Base-by-base conservation (phyloP, 169 alveolate genomes). In the Condylostoma magnum region DNA sequence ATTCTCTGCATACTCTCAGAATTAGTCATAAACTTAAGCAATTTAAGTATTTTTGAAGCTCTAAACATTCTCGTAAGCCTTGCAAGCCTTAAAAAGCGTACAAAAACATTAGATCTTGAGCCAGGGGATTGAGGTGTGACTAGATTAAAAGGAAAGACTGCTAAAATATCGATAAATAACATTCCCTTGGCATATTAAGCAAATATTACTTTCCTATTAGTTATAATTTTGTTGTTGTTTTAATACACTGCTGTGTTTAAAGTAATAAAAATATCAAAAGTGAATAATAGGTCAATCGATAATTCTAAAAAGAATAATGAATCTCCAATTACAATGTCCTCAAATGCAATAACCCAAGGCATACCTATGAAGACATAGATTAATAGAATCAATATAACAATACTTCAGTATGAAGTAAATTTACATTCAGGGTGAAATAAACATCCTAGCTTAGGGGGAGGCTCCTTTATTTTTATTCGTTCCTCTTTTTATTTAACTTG, bases 31-130 rank as follows among this genome's bases (percentile, higher is more conserved):
- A 22, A 65, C 54, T 52, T 66, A 25, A 66, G 8, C 3, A 81
- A 43, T 34, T 67, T 43, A 20, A 58, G 63, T 70, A 86, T 70
- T 38, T 78, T 86, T 47, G 70, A 68, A 2, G 25, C 10, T 51
- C 60, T 51, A 51, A 51, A 22, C 60, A 51, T 1, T 51, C 25
- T 51, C 18, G 18, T 20, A 22, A 51, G 20, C 1, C 60, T 15
- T 15, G 34, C 10, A n/a, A 51, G 37, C 20, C 25, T 15, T 15
- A 51, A 18, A 1, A 51, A 20, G 25, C 25, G 15, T 27, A 2
- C 25, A 15, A 51, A 51, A 15, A 18, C 20, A n/a, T n/a, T n/a
- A n/a, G n/a, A n/a, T n/a, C n/a, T n/a, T n/a, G n/a, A n/a, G 0
- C 60, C 30, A 15, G 20, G 12, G 25, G 18, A 22, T 12, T 15